These are phyloP conservation scores for Pythium brassicae DNA, from an alignment of 352 stramenopile genomes.

Conservation along the genomic window DNA sequence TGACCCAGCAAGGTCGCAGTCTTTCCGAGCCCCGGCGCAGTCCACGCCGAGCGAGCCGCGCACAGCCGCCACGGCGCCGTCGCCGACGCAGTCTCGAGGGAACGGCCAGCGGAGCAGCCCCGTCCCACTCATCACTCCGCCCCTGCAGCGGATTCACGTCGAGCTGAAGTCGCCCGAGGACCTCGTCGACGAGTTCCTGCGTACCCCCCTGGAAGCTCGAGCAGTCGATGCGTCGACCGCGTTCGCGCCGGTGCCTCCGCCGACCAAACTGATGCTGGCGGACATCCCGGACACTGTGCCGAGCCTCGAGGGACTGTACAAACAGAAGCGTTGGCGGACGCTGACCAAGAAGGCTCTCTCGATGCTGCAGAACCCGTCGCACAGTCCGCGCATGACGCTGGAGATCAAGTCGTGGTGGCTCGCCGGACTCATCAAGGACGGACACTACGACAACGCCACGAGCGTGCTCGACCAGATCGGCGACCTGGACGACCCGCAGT, in stretches of 20 bases:
- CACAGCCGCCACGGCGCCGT: constrained; percentile 11
- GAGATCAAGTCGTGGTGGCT: constrained; percentile 84
- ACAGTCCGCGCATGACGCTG: constrained; percentile 36
- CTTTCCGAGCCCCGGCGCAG: constrained; percentile 19
- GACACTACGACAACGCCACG: constrained; percentile 69
- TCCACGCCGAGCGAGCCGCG: constrained; percentile 10
- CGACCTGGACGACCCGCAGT: constrained; percentile 38
- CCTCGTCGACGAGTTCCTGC: constrained; percentile 65
- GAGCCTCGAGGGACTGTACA: constrained; percentile 52
- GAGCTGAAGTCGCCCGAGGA: constrained; percentile 35
- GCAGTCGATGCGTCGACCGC: constrained; percentile 15
- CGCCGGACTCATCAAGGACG: constrained; percentile 71
- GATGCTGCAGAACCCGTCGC: constrained; percentile 63
- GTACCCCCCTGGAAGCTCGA: constrained; percentile 36
- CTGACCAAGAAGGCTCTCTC: constrained; percentile 69
- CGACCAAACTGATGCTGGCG: constrained; percentile 42
- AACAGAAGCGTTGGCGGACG: constrained; percentile 66
- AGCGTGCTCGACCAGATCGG: constrained; percentile 74
- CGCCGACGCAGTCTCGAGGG: constrained; percentile 3
- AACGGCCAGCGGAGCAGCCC: constrained; percentile 16
- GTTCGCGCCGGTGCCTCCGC: constrained; percentile 9
- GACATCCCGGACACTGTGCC: constrained; percentile 58
- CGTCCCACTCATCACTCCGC: constrained; percentile 11
- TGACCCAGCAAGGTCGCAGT: constrained; percentile 40
- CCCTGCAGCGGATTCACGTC: constrained; percentile 20